Base-by-base conservation (phyloP, 2,329 filamentous ascomycete species). In the Pyrenophora teres region DNA sequence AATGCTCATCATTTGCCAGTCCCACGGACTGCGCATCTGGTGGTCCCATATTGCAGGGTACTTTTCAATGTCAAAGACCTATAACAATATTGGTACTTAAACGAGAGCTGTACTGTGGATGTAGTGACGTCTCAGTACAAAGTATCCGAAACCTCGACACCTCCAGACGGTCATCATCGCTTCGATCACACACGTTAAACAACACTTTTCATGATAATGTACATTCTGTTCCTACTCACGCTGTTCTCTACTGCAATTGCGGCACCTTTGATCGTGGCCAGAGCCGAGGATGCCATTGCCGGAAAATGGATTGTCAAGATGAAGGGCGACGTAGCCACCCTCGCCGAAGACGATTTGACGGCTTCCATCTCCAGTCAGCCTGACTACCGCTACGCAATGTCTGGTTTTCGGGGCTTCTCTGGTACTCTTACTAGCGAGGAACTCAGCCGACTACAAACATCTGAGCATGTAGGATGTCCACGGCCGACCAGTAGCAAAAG, bases 221-320 rank as follows among this genome's bases (percentile, higher is more conserved):
- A 48, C 30, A 36, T 16, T 19, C 16, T 21, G 4, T 9, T 41
- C 1, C 4, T 42, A 2, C 2, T 37, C 31, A 13, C 21, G 12
- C 23, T 48, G 1, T 12, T 42, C 31, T 30, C 46, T 5, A 9
- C 13, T 10, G 15, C 16, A 12, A 2, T 21, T 4, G 31, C 38
- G 7, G 38, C 46, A 15, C 45, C 46, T 2, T 18, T 42, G 46
- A 27, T 15, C 8, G 25, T 21, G 6, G 38, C 27, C 12, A 15
- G 36, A 0, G 8, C 8, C 8, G 15, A 6, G 10, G 13, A 48
- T 31, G 46, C 16, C 16, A 8, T 48, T 19, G 3, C 38, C 3
- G 46, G 38, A 2, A 42, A 36, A 37, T 48, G 38, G 46, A 77
- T 79, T 40, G 73, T 79, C 62, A 77, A 77, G 64, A 46, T 78